Percentiles rank a stretch among this genome's conserved stretches.
These are phyloP conservation scores for Chrysosporium keratinophilum DNA, from an alignment of 2,329 filamentous ascomycete species.

Conservation along the genomic window DNA sequence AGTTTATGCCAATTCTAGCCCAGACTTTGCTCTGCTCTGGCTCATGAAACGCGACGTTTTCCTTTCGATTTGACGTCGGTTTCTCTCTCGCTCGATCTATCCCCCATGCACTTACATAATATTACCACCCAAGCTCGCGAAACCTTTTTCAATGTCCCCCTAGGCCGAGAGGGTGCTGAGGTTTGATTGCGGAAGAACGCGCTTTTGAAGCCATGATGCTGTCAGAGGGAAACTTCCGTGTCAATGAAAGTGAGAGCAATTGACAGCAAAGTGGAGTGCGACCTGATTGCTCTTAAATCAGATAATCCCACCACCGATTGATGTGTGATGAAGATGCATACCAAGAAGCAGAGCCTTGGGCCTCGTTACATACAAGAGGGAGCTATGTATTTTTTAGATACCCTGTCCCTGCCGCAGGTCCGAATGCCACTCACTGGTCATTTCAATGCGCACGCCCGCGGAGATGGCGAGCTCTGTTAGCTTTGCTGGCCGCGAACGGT, in stretches of 20 bases:
- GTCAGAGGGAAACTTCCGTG: background rate
- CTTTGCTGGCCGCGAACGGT: background rate
- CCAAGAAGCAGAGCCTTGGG: too few relatives aligned
- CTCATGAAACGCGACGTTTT: background rate
- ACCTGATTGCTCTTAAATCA: background rate
- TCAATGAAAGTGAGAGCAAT: background rate
- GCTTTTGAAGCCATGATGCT: background rate
- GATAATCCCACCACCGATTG: background rate
- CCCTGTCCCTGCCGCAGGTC: background rate
- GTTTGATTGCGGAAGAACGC: background rate
- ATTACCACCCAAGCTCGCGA: constrained; percentile 7
- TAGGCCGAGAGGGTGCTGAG: background rate
- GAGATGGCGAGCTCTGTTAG: constrained; percentile 3
- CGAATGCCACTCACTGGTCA: background rate
- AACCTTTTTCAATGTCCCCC: background rate
- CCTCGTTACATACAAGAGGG: too few relatives aligned
- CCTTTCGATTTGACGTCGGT: background rate
- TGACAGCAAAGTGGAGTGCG: background rate
- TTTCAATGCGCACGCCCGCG: constrained; percentile 3
- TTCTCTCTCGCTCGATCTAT: background rate
- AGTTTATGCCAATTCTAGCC: constrained; percentile 3
- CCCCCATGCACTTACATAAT: background rate
- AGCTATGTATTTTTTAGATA: background rate
- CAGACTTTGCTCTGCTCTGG: background rate
- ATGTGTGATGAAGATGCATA: background rate